A percentile compares a stretch with the other conserved stretches of the same genome.
Evolutionary conservation across 2,329 filamentous ascomycete genomes (phyloP).

Genomic region (Monilinia laxa): DNA sequence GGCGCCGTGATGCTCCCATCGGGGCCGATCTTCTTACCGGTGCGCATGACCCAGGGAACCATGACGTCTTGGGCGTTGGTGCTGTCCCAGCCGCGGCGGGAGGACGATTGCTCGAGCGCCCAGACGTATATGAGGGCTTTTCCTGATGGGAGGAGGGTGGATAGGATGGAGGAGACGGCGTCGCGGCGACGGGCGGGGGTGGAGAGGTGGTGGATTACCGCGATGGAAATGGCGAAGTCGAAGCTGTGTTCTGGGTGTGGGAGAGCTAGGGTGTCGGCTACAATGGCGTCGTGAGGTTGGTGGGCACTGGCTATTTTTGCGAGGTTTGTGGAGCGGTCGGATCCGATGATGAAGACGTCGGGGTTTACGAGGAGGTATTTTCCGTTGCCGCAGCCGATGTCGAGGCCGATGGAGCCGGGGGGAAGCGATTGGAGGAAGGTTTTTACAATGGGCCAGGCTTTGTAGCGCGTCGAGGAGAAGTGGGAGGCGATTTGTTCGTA

Average conservation of each 20-base stretch:
- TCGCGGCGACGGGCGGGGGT: slow-evolving; percentile 70
- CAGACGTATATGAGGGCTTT: slow-evolving; percentile 85
- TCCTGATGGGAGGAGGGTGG: slow-evolving; percentile 44
- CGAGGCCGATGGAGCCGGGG: slow-evolving; percentile 76
- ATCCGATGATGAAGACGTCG: slow-evolving; percentile 75
- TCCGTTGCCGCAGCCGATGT: slow-evolving; percentile 94
- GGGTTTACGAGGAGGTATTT: slow-evolving; percentile 86
- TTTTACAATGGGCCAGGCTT: slow-evolving; percentile 91
- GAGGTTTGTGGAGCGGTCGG: slow-evolving; percentile 70
- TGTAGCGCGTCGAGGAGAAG: slow-evolving; percentile 76
- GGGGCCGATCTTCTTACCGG: slow-evolving; percentile 41
- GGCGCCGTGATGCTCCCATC: slow-evolving; percentile 37
- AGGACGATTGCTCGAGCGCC: slow-evolving; percentile 88
- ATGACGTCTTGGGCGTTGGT: slow-evolving; percentile 84
- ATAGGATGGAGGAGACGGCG: slow-evolving; percentile 44
- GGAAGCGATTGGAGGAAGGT: slow-evolving; percentile 67
- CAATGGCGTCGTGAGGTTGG: slow-evolving; percentile 62
- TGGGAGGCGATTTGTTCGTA: slow-evolving; percentile 86
- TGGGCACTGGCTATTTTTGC: slow-evolving; percentile 50
- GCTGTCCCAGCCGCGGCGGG: slow-evolving; percentile 85
- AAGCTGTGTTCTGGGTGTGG: slow-evolving; percentile 68
- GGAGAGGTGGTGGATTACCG: slow-evolving; percentile 90
- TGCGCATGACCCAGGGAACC: slow-evolving; percentile 84
- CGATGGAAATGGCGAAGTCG: slow-evolving; percentile 92
- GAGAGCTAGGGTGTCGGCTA: slow-evolving; percentile 80